Percentiles rank a stretch among this genome's conserved stretches.
Conservation (phyloP, 148 eudicot genomes). For the Chenopodium quinoa region DNA sequence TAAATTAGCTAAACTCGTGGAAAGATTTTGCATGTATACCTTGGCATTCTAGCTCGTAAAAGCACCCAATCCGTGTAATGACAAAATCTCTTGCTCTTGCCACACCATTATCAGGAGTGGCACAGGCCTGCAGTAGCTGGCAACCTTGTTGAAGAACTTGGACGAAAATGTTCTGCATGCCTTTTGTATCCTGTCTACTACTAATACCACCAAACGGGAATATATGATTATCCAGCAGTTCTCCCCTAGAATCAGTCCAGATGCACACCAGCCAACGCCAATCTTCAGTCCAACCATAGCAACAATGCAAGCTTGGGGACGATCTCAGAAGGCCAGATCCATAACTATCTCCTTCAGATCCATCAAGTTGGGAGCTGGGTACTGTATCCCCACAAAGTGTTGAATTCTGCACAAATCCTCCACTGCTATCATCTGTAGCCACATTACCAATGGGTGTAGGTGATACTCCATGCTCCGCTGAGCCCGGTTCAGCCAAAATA, state of each 20-base stretch:
- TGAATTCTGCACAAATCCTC: constrained; percentile 49
- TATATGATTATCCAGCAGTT: constrained; percentile 81
- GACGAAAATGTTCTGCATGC: constrained; percentile 88
- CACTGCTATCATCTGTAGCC: constrained; percentile 62
- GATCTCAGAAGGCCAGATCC: constrained; percentile 54
- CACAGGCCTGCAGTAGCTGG: constrained; percentile 80
- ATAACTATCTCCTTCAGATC: constrained; percentile 59
- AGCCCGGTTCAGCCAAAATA: constrained; percentile 95
- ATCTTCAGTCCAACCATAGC: constrained; percentile 99
- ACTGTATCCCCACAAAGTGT: constrained; percentile 56
- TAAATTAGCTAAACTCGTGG: background rate
- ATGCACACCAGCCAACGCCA: constrained; percentile 98
- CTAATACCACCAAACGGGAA: constrained; percentile 98
- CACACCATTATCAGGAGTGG: constrained; percentile 57
- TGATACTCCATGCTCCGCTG: constrained; percentile 68
- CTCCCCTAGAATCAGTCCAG: constrained; percentile 99
- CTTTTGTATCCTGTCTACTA: constrained; percentile 98
- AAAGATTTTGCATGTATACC: constrained; percentile 39
- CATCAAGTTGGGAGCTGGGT: constrained; percentile 62
- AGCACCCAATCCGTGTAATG: constrained; percentile 88
- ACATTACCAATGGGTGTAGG: constrained; percentile 43
- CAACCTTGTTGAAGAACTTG: constrained; percentile 98
- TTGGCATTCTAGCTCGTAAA: constrained; percentile 93
- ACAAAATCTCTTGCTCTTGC: constrained; percentile 80
- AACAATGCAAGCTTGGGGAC: constrained; percentile 86